Evolutionary conservation across 352 stramenopile genomes (phyloP), one percentile per base, ranked within the genome.

Genomic region (Detonula confervacea): DNA sequence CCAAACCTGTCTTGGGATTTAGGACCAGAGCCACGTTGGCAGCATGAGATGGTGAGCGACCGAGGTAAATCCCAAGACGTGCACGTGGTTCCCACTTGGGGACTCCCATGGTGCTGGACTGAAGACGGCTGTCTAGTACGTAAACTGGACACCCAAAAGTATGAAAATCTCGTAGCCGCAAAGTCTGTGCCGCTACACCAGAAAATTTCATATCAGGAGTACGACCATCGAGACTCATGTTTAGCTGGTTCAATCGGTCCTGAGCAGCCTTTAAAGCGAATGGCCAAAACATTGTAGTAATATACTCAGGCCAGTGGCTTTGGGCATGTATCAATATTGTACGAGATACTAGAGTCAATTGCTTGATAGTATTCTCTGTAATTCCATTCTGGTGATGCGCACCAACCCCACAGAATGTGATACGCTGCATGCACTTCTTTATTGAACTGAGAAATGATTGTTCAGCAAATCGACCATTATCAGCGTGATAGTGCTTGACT

Each of bases 221-320:
- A 12, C 18, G 2, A 18, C 42, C 25, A 12, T 63, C 47, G 2
- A 59, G 3, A n/a, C 80, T 12, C 33, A 78, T 46, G 22, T 8
- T 59, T 5, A 42, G 37, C 55, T 62, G 67, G 72, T 66, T 76
- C 12, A 60, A 22, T 22, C 77, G 76, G 18, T 73, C 64, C 12
- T 46, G 46, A 18, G 81, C 81, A 14, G 64, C 54, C 30, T 73
- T 46, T 1, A 75, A 24, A 46, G 80, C 73, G 57, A 77, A 82
- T 6, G 72, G 77, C 81, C 81, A 88, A 1, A 88, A 65, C 22
- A 80, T 67, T 12, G 57, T 59, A 2, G 62, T 75, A 12, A 84
- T 66, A 30, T 63, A 74, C 12, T 79, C 27, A 0, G 67, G 55
- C 77, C 77, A 88, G 16, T 67, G 35, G 29, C 54, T 57, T 9